Evolutionary conservation across 164 flowering plant genomes (phyloP).

Genomic region (Nymphaea colorata): DNA sequence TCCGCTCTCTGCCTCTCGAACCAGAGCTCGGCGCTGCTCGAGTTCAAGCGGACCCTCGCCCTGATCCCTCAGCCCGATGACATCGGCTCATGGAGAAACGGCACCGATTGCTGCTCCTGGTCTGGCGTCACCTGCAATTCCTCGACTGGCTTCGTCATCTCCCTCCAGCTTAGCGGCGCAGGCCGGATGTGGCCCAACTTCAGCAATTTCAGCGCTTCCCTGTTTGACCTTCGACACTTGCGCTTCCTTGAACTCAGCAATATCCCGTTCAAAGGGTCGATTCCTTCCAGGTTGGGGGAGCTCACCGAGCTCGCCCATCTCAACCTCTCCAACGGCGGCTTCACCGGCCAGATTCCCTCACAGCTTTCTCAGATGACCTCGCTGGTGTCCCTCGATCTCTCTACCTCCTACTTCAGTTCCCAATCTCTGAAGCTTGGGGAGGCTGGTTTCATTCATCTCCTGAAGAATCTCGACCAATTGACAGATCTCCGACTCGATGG

Average conservation of each 20-base stretch:
- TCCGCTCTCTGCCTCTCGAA: constrained; percentile 7
- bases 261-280: constrained; percentile 11
- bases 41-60: not conserved
- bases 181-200: not conserved
- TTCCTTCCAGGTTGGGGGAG: constrained; percentile 11
- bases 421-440: not conserved
- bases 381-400: constrained; percentile 14
- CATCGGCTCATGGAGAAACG: not conserved
- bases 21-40: constrained; percentile 2
- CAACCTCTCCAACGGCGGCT: constrained; percentile 9
- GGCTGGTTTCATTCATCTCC: not conserved
- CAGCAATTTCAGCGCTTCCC: not conserved
- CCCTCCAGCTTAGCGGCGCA: constrained; percentile 4
- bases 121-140: constrained; percentile 1
- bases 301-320: constrained; percentile 11
- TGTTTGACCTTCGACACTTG: constrained; percentile 3
- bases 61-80: not conserved
- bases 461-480: constrained; percentile 2
- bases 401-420: not conserved
- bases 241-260: constrained; percentile 16
- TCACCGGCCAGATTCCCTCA: constrained; percentile 20
- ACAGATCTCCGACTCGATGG: constrained; percentile 8
- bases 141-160: constrained; percentile 4
- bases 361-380: constrained; percentile 3
- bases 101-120: constrained; percentile 1